Percentiles rank a stretch among this genome's conserved stretches.
These are phyloP conservation scores for Fusarium sp. DNA, from an alignment of 2,329 filamentous ascomycete species.

Conservation along the genomic window DNA sequence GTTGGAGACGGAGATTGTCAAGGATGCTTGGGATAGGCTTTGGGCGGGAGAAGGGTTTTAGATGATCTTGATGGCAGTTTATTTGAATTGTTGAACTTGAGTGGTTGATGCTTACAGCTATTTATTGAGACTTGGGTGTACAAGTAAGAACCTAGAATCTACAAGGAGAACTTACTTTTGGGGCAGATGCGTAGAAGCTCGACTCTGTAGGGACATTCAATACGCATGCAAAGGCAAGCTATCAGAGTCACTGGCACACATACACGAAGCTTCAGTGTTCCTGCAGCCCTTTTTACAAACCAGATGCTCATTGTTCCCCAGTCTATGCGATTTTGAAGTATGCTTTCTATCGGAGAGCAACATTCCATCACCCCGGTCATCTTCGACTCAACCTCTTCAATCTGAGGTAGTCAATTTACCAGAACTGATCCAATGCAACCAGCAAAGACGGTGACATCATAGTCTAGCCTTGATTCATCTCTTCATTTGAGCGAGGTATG, in stretches of 20 bases:
- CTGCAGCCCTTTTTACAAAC: no score
- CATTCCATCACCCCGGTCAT: background rate
- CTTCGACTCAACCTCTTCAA: background rate
- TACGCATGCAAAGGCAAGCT: no score
- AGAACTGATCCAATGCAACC: no score
- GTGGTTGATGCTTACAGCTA: no score
- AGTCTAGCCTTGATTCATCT: constrained; percentile 19
- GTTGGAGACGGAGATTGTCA: background rate
- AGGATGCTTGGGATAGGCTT: constrained; percentile 4
- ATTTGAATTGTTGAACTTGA: no score
- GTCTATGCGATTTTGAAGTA: background rate
- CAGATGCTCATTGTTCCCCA: background rate
- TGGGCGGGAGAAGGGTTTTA: constrained; percentile 6
- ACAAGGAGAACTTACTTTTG: no score
- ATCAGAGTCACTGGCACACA: background rate
- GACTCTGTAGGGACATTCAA: no score
- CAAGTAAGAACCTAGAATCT: no score
- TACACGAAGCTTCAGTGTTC: background rate
- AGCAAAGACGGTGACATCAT: background rate
- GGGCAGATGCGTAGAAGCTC: no score
- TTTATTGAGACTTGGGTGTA: no score
- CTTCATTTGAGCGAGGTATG: constrained; percentile 27
- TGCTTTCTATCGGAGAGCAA: background rate
- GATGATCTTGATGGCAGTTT: no score
- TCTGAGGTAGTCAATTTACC: no score